These are phyloP conservation scores for Colletotrichum zoysiae DNA, from an alignment of 2,329 filamentous ascomycete species.

Conservation along the genomic window DNA sequence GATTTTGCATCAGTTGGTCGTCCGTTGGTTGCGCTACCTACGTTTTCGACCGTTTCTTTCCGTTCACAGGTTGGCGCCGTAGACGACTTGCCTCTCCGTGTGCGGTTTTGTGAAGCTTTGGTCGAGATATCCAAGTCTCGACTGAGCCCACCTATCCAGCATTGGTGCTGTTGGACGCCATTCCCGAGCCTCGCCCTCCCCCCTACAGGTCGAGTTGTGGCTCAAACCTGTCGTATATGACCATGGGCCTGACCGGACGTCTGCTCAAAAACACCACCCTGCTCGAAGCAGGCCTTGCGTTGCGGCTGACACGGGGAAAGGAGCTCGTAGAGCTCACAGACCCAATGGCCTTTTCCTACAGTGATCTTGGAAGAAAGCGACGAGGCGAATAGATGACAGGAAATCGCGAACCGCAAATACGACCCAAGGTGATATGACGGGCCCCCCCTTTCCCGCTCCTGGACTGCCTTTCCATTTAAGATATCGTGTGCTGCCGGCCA, in stretches of 20 bases:
- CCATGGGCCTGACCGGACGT: background rate
- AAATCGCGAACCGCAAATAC: background rate
- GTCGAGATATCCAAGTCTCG: background rate
- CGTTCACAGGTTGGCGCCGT: background rate
- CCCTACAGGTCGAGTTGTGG: background rate
- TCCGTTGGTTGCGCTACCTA: too few relatives aligned
- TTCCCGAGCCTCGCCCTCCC: background rate
- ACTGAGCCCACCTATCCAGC: too few relatives aligned
- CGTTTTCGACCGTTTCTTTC: too few relatives aligned
- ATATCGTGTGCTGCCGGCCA: background rate
- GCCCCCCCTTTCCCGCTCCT: background rate
- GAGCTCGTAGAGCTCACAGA: background rate
- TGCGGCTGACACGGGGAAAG: constrained; percentile 5
- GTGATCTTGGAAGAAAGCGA: background rate
- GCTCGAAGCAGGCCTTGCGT: background rate
- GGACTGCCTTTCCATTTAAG: too few relatives aligned
- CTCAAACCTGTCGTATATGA: constrained; percentile 2
- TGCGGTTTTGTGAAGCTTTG: background rate
- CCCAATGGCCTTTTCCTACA: background rate
- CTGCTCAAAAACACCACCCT: constrained; percentile 9
- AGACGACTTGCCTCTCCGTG: background rate
- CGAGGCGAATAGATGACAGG: background rate
- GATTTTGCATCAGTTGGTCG: too few relatives aligned
- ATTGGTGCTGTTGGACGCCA: background rate
- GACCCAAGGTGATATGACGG: background rate